phyloP scores from a whole-genome alignment of 495 filamentous ascomycete genomes.

The Annulohypoxylon moriforme region DNA sequence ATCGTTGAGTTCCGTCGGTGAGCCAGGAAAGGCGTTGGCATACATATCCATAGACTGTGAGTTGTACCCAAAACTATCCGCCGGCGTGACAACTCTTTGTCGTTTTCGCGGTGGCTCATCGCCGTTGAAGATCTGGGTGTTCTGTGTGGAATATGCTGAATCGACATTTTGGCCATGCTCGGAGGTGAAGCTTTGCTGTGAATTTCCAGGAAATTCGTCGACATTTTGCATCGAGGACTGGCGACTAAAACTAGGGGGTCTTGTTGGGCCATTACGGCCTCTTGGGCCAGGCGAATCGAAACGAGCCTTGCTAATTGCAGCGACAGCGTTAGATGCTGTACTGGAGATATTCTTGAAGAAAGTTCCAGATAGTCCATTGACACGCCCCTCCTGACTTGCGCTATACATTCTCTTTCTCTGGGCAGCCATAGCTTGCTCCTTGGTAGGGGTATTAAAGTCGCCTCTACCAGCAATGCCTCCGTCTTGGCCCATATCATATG shows the following conservation, averaged over 20 bases:
- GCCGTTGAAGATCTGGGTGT: constrained; percentile 52
- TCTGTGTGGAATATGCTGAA: constrained; percentile 60
- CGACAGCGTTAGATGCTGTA: constrained; percentile 89
- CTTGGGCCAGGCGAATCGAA: constrained; percentile 87
- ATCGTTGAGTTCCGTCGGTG: constrained; percentile 87
- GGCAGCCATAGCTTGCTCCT: constrained; percentile 98
- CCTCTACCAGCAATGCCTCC: constrained; percentile 70
- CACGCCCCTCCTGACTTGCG: constrained; percentile 71
- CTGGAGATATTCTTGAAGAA: constrained; percentile 97
- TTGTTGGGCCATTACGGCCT: constrained; percentile 59
- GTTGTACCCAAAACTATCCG: constrained; percentile 60
- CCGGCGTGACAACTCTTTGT: constrained; percentile 58
- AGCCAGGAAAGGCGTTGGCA: constrained; percentile 59
- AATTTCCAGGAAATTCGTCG: constrained; percentile 58
- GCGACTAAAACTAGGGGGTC: constrained; percentile 65
- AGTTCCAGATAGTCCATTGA: constrained; percentile 76
- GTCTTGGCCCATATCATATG: constrained; percentile 86
- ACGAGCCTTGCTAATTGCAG: constrained; percentile 93
- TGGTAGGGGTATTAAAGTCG: constrained; percentile 91
- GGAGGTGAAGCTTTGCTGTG: constrained; percentile 61
- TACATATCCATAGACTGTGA: constrained; percentile 66
- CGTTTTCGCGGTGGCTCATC: constrained; percentile 93
- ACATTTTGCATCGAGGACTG: constrained; percentile 71
- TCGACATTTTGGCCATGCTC: constrained; percentile 60
- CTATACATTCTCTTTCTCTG: constrained; percentile 93